These are phyloP conservation scores for Rutidosis leptorrhynchoides DNA, from an alignment of 129 eudicot species.

Conservation along the genomic window DNA sequence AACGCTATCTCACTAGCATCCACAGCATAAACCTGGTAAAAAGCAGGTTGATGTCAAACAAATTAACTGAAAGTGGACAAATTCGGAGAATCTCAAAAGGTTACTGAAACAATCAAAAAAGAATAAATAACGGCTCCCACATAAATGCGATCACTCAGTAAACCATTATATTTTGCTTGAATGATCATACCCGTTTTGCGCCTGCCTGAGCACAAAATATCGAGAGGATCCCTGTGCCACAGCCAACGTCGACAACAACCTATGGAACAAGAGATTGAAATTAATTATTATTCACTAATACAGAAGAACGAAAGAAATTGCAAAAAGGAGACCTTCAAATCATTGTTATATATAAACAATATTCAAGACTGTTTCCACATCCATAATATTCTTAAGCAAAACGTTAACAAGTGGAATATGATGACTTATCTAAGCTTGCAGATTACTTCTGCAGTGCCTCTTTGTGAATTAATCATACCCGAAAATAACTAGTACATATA, in stretches of 20 bases:
- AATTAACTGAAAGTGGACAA: conserved; percentile 1
- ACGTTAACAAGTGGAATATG: not conserved
- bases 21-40: conserved; percentile 88
- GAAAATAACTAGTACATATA: not conserved
- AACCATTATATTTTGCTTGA: conserved; percentile 2
- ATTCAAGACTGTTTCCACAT: conserved; percentile 5
- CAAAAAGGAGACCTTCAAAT: conserved; percentile 10
- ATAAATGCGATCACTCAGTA: not conserved
- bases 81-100: conserved; percentile 14
- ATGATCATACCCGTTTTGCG: conserved; percentile 70
- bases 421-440: not conserved
- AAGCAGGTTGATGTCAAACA: conserved; percentile 18
- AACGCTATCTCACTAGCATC: conserved; percentile 97
- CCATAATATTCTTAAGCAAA: conserved; percentile 5
- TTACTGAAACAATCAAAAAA: not conserved
- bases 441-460: not conserved
- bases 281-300: not conserved
- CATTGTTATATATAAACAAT: conserved; percentile 8
- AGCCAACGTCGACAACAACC: conserved; percentile 99
- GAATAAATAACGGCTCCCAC: not conserved
- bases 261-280: conserved; percentile 33
- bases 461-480: not conserved
- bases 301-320: not conserved
- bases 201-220: conserved; percentile 99
- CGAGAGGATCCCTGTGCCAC: conserved; percentile 96